A percentile compares a stretch with the other conserved stretches of the same genome.
These are phyloP conservation scores for Phoma sp. DNA, from an alignment of 2,329 filamentous ascomycete species.

Conservation along the genomic window DNA sequence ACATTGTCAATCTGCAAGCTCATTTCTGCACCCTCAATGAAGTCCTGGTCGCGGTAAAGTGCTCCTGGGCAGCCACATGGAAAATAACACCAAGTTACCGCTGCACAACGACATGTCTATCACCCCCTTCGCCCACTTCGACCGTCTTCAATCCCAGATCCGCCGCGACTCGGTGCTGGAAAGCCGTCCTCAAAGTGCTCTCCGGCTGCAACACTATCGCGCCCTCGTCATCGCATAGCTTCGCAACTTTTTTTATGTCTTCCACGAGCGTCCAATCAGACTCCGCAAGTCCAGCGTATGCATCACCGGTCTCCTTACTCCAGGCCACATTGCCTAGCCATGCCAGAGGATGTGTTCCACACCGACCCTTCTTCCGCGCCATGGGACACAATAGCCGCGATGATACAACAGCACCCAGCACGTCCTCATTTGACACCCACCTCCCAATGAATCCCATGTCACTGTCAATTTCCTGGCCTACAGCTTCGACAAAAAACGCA, in stretches of 20 bases:
- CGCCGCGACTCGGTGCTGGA: conserved; percentile 5
- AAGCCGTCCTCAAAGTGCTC: not conserved
- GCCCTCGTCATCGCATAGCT: not conserved
- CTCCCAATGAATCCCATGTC: not conserved
- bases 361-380: not conserved
- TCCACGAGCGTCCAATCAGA: not conserved
- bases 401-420: not conserved
- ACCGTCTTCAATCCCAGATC: conserved; percentile 4
- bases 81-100: not conserved
- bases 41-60: too few species aligned
- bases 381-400: not conserved
- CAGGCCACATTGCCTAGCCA: not conserved
- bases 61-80: too few species aligned
- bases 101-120: conserved; percentile 1
- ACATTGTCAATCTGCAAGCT: too few species aligned
- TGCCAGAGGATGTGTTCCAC: not conserved
- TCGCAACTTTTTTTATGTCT: not conserved
- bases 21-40: too few species aligned
- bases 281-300: not conserved
- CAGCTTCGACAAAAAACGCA: not conserved
- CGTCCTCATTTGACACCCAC: not conserved
- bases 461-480: not conserved
- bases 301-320: not conserved
- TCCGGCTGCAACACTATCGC: not conserved
- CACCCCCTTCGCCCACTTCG: not conserved